Base-by-base conservation (phyloP, 208 protist species). In the Crithidia bombi region DNA sequence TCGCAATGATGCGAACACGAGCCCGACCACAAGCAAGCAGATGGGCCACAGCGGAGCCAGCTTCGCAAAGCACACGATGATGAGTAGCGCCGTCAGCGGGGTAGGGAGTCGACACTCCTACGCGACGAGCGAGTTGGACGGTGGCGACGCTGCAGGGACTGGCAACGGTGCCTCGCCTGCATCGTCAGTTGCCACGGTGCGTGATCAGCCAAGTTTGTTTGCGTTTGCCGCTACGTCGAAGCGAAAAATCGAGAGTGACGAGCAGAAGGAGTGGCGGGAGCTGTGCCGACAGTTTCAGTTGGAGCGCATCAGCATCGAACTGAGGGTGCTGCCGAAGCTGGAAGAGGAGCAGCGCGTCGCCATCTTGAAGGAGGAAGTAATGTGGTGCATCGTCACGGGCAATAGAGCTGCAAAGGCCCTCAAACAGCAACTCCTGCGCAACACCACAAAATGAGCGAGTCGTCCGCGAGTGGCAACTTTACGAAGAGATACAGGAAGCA, bases 301-400 rank as follows among this genome's bases (percentile, higher is more conserved):
- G 19, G 49, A 52, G 5, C 41, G 64, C 19, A 41, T 41, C 11
- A 26, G 23, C 43, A 59, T 81, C 49, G 55, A 55, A 15, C 41
- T 78, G 39, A 28, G 44, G 25, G 15, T 68, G 33, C 50, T 85
- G 32, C 25, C 54, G 25, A 83, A 57, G 38, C 52, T 65, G 59
- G 79, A 85, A 59, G 64, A 79, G 28, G 65, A 64, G 25, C 62
- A 46, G 10, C 73, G 79, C 23, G 68, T 78, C 46, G 39, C 56
- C 1, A 78, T 86, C 17, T 25, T 86, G 28, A 78, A 67, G 52
- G 80, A 83, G 33, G 73, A 79, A 66, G 69, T 84, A 30, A 47
- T 79, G 47, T 83, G 79, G 80, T 73, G 66, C 21, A 47, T 82
- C 6, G 54, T 58, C 26, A 70, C 71, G 17, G 74, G 70, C 6